Evolutionary conservation across 2,329 filamentous ascomycete species (phyloP), one percentile per base, ranked within the genome.

Genomic region (Bipolaris oryzae): DNA sequence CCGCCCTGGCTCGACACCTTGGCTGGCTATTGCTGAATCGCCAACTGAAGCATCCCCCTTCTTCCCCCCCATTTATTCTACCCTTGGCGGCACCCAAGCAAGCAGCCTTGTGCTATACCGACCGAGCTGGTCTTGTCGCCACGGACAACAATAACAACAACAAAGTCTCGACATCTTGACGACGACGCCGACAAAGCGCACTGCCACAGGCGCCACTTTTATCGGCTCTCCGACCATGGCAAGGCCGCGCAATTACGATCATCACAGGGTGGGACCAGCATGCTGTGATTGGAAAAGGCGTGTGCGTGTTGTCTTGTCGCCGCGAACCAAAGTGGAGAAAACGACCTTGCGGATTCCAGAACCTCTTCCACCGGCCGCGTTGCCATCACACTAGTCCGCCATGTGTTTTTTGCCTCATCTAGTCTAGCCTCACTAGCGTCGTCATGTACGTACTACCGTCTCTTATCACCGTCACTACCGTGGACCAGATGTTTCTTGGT

Each of bases 231-330:
- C 23, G 15, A 9, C 42, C 9, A 41, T 41, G 23, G 42, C 42
- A 59, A 57, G 60, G 62, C 62, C 65, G 62, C 69, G 69, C 68
- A 72, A 73, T 72, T 69, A 58, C 54, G 63, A 72, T 72, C 61
- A 61, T 54, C 69, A 55, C 45, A 43, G 51, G 55, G 64, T 66
- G 67, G 66, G 52, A 58, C 56, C 56, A 16, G 45, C 15, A 39
- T 35, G 20, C 35, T 43, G 55, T 60, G 59, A 63, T 67, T 64
- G 63, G 58, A 55, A 58, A 42, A 47, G 47, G 46, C 38, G 56
- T 53, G 51, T 60, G 61, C 59, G 60, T 57, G 63, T 56, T 61
- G 50, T 65, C 65, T 64, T 57, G 65, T 65, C 63, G 63, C 63
- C 63, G 60, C 58, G 57, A 62, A 57, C 44, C 46, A 53, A 57